Percentiles rank a stretch among this genome's conserved stretches.
Conservation (phyloP, 768 basidiomycete genomes). For the Lactarius deliciosus region DNA sequence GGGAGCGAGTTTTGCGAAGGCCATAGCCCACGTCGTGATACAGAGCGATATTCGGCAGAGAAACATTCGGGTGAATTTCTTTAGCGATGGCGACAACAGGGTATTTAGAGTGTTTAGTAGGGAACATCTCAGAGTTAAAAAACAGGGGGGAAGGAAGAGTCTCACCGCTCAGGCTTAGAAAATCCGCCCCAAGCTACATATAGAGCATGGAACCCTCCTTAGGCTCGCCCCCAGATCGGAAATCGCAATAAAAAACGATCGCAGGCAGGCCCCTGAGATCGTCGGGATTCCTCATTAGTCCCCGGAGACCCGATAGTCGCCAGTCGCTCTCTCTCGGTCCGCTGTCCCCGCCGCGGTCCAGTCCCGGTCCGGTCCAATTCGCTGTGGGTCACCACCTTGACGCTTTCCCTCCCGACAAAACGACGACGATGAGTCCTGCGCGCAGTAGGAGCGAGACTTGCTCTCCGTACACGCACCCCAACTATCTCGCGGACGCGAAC, state of each 20-base stretch:
- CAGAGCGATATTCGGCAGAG: not conserved
- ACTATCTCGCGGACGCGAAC: slow-evolving; percentile 1
- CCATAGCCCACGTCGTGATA: slow-evolving; percentile 15
- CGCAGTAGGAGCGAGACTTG: slow-evolving; percentile 9
- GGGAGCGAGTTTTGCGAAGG: not conserved
- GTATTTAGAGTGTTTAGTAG: not conserved
- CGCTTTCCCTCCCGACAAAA: not conserved
- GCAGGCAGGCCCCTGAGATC: not conserved
- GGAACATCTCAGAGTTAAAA: not conserved
- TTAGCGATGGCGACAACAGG: not conserved
- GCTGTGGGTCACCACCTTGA: not conserved
- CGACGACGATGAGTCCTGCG: slow-evolving; percentile 16
- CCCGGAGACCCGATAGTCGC: not conserved
- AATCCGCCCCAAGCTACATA: too few species aligned
- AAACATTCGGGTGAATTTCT: not conserved
- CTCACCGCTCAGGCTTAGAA: not conserved
- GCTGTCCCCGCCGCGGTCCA: not conserved
- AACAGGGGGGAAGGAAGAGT: not conserved
- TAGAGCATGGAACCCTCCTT: not conserved
- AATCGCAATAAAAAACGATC: slow-evolving; percentile 18
- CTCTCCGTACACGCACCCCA: slow-evolving; percentile 27
- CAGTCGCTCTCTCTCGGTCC: not conserved
- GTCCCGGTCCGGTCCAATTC: not conserved
- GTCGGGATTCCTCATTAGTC: not conserved
- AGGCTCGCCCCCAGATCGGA: not conserved